Conservation (phyloP, 2,329 filamentous ascomycete species). For the Chrysosporium keratinophilum region DNA sequence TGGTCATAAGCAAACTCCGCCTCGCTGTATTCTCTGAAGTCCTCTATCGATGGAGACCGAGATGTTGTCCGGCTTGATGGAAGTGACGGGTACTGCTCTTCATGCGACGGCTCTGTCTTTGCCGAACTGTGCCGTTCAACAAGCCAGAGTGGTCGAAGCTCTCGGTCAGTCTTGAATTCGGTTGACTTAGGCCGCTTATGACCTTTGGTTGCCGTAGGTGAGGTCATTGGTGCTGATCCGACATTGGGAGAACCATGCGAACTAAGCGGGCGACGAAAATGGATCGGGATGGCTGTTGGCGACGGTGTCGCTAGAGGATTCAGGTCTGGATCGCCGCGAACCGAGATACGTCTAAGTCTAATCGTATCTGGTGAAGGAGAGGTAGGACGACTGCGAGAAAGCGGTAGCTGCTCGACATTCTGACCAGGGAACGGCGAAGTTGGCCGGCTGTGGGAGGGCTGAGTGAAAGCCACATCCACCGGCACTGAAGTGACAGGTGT, state of each 20-base stretch:
- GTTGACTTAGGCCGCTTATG: slow-evolving; percentile 41
- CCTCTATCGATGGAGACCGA: slow-evolving; percentile 37
- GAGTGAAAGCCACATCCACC: neutral
- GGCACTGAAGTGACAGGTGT: slow-evolving; percentile 14
- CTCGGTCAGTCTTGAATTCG: slow-evolving; percentile 47
- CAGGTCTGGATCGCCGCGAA: slow-evolving; percentile 22
- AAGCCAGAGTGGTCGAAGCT: slow-evolving; percentile 73
- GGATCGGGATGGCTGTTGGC: slow-evolving; percentile 47
- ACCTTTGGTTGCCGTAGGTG: slow-evolving; percentile 29
- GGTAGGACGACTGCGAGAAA: slow-evolving; percentile 28
- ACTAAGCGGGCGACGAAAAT: slow-evolving; percentile 44
- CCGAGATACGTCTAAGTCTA: slow-evolving; percentile 23
- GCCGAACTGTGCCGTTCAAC: slow-evolving; percentile 52
- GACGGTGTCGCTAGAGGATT: slow-evolving; percentile 29
- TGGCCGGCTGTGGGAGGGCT: slow-evolving; percentile 26
- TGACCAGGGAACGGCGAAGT: slow-evolving; percentile 25
- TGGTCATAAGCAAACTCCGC: slow-evolving; percentile 17
- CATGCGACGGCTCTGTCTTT: slow-evolving; percentile 33
- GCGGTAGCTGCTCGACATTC: slow-evolving; percentile 23
- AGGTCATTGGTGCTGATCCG: slow-evolving; percentile 32
- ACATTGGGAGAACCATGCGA: slow-evolving; percentile 27
- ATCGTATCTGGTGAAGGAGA: slow-evolving; percentile 23
- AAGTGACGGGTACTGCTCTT: slow-evolving; percentile 40
- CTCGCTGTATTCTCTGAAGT: slow-evolving; percentile 22
- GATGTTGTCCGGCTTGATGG: slow-evolving; percentile 44